phyloP scores from a whole-genome alignment of 352 stramenopile genomes.

The Pythium phragmitis region DNA sequence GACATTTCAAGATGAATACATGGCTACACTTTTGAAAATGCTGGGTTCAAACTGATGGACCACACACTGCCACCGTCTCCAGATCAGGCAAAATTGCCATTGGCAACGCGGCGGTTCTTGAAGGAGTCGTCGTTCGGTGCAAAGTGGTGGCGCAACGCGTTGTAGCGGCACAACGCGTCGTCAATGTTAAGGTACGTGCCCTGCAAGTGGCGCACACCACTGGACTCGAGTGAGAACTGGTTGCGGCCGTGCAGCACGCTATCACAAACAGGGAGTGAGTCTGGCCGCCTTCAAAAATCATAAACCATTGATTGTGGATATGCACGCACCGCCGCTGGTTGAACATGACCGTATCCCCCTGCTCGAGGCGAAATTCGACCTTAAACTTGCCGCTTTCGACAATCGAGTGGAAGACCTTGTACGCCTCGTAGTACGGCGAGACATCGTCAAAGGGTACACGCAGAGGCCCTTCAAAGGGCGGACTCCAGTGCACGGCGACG shows the following conservation, averaged over 20 bases:
- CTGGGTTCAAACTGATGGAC: background rate
- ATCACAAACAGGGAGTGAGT: background rate
- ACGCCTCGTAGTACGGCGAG: slow-evolving; percentile 78
- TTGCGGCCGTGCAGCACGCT: slow-evolving; percentile 79
- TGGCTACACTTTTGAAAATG: slow-evolving; percentile 9
- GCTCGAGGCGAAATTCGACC: slow-evolving; percentile 75
- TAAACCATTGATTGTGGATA: too few relatives aligned
- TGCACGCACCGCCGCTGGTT: slow-evolving; percentile 64
- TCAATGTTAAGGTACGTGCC: slow-evolving; percentile 89
- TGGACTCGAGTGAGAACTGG: slow-evolving; percentile 65
- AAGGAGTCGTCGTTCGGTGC: slow-evolving; percentile 33
- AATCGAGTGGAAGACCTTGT: slow-evolving; percentile 76
- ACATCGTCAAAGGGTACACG: slow-evolving; percentile 75
- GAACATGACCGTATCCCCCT: slow-evolving; percentile 84
- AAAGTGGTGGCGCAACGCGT: slow-evolving; percentile 64
- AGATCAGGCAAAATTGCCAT: slow-evolving; percentile 59
- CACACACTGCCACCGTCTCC: too few relatives aligned
- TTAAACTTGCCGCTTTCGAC: slow-evolving; percentile 70
- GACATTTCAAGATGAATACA: background rate
- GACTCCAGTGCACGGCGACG: slow-evolving; percentile 91
- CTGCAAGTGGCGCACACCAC: slow-evolving; percentile 77
- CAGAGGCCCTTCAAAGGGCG: slow-evolving; percentile 93
- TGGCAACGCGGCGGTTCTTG: slow-evolving; percentile 70
- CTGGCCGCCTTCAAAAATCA: too few relatives aligned
- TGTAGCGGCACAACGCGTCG: slow-evolving; percentile 83